These are phyloP conservation scores for Fibroporia radiculosa DNA, from an alignment of 768 basidiomycete genomes.

Conservation along the genomic window DNA sequence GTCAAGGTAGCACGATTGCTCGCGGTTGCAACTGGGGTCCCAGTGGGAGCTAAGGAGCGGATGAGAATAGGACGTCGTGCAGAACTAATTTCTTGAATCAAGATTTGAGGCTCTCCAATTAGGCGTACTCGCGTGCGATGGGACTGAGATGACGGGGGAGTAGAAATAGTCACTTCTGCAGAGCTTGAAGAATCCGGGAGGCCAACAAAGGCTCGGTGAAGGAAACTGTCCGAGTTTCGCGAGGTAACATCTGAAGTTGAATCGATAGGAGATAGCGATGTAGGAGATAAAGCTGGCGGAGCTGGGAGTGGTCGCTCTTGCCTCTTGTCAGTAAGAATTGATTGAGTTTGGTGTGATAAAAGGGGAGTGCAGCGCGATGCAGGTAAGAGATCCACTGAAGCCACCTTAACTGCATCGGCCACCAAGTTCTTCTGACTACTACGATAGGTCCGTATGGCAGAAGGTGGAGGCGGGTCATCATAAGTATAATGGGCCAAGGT, in stretches of 20 bases:
- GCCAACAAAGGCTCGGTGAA: constrained; percentile 16
- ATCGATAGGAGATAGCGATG: background rate
- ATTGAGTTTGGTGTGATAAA: too few species aligned
- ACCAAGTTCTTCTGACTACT: constrained; percentile 10
- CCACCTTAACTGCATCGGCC: background rate
- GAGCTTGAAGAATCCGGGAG: constrained; percentile 14
- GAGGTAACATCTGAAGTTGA: background rate
- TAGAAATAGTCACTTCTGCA: constrained; percentile 6
- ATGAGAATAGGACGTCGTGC: background rate
- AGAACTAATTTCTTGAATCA: background rate
- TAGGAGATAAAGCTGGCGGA: background rate
- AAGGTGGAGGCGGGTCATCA: constrained; percentile 35
- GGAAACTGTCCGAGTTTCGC: constrained; percentile 17
- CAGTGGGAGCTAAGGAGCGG: background rate
- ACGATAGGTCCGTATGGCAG: constrained; percentile 25
- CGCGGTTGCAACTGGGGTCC: background rate
- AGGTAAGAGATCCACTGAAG: background rate
- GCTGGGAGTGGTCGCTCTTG: background rate
- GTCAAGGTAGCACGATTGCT: background rate
- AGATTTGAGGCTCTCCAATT: background rate
- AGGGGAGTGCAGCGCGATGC: background rate
- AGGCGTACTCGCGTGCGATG: constrained; percentile 16
- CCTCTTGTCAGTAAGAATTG: background rate
- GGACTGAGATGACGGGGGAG: constrained; percentile 16
- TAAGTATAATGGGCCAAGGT: constrained; percentile 18